Percentiles rank a stretch among this genome's conserved stretches.
Conservation (phyloP, 441 rosid species). For the Erodium texanum region DNA sequence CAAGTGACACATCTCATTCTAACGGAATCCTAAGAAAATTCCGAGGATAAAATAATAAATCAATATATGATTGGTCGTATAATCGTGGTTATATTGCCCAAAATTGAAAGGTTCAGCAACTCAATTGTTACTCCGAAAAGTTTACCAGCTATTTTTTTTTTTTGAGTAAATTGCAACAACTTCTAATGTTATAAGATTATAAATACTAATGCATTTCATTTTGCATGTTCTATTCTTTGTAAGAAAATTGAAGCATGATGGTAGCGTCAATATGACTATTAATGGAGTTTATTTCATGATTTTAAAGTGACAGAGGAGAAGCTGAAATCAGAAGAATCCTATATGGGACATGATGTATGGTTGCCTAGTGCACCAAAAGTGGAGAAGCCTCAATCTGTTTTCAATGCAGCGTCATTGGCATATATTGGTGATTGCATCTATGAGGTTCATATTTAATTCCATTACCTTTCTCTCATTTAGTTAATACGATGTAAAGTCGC, state of each 20-base stretch:
- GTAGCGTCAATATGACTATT: neutral
- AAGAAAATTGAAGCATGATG: too few relatives aligned
- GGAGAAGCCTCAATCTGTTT: slow-evolving; percentile 65
- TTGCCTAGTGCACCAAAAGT: slow-evolving; percentile 73
- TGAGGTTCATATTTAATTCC: slow-evolving; percentile 41
- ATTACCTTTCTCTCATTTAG: neutral
- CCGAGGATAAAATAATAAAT: too few relatives aligned
- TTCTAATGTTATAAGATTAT: too few relatives aligned
- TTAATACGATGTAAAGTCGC: neutral
- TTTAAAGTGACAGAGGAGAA: neutral
- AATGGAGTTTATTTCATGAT: neutral
- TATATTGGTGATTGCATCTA: slow-evolving; percentile 75
- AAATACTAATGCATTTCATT: too few relatives aligned
- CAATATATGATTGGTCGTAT: too few relatives aligned
- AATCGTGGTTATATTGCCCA: too few relatives aligned
- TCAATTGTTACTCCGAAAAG: too few relatives aligned
- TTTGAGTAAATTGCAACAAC: too few relatives aligned
- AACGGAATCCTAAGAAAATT: too few relatives aligned
- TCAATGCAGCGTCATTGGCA: slow-evolving; percentile 68
- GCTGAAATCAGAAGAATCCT: slow-evolving; percentile 31
- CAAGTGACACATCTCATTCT: too few relatives aligned
- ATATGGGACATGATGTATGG: slow-evolving; percentile 70
- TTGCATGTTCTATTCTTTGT: neutral
- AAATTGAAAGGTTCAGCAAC: too few relatives aligned
- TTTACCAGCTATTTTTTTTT: too few relatives aligned